Percentiles rank a stretch among this genome's conserved stretches.
Evolutionary conservation across 164 flowering plant genomes (phyloP).

Genomic region (grape (Vitis vinifera)): ASM3070453v1 NC_081822.1:4131001-4131500

Average conservation of each 20-base stretch:
- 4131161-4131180: slow-evolving; percentile 47
- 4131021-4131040: slow-evolving; percentile 39
- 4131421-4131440: slow-evolving; percentile 46
- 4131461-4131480: not conserved
- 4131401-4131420: slow-evolving; percentile 64
- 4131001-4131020: slow-evolving; percentile 51
- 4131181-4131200: slow-evolving; percentile 34
- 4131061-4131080: slow-evolving; percentile 54
- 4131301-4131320: slow-evolving; percentile 52
- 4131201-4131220: not conserved
- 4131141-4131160: slow-evolving; percentile 76
- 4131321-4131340: slow-evolving; percentile 59
- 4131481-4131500: too few species aligned
- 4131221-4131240: not conserved
- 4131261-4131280: slow-evolving; percentile 29
- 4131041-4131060: slow-evolving; percentile 51
- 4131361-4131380: slow-evolving; percentile 61
- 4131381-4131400: slow-evolving; percentile 71
- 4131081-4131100: slow-evolving; percentile 59
- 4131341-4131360: slow-evolving; percentile 61
- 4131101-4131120: slow-evolving; percentile 41
- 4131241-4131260: too few species aligned
- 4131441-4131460: not conserved
- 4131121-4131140: slow-evolving; percentile 50
- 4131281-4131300: slow-evolving; percentile 65